Evolutionary conservation across 1,284 basidiomycete species (phyloP).

Genomic region (Melampsora americana): DNA sequence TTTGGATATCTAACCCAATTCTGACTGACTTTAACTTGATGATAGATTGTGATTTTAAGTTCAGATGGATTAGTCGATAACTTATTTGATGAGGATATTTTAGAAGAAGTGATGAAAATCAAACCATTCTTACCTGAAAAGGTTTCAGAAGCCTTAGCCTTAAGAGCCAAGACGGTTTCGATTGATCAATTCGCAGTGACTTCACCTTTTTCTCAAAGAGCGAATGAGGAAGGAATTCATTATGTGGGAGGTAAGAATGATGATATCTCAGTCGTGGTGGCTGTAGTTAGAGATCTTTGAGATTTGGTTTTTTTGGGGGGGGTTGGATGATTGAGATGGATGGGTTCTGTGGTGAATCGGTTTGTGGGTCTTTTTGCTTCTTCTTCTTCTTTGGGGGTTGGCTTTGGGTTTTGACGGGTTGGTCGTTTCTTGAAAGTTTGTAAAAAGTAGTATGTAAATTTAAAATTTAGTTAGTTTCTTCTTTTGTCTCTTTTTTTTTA

Average conservation of each 20-base stretch:
- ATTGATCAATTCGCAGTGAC: slow-evolving; percentile 58
- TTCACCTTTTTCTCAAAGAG: slow-evolving; percentile 60
- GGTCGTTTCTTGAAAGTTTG: too few species aligned
- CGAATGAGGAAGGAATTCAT: slow-evolving; percentile 60
- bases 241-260: slow-evolving; percentile 58
- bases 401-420: too few species aligned
- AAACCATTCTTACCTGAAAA: slow-evolving; percentile 55
- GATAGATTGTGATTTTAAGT: slow-evolving; percentile 73
- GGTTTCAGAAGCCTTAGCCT: slow-evolving; percentile 59
- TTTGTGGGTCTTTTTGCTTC: too few species aligned
- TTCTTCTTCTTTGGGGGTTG: too few species aligned
- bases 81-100: slow-evolving; percentile 87
- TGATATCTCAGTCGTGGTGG: slow-evolving; percentile 56
- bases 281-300: slow-evolving; percentile 53
- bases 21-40: neutral
- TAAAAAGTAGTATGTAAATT: too few species aligned
- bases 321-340: too few species aligned
- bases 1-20: too few species aligned
- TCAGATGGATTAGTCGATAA: slow-evolving; percentile 90
- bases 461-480: too few species aligned
- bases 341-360: too few species aligned
- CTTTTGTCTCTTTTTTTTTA: too few species aligned
- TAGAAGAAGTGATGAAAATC: slow-evolving; percentile 72
- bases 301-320: slow-evolving; percentile 77
- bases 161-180: slow-evolving; percentile 58